Base-by-base conservation (phyloP, 371 early-diverging fungal genomes). In the Blakeslea trispora region DNA sequence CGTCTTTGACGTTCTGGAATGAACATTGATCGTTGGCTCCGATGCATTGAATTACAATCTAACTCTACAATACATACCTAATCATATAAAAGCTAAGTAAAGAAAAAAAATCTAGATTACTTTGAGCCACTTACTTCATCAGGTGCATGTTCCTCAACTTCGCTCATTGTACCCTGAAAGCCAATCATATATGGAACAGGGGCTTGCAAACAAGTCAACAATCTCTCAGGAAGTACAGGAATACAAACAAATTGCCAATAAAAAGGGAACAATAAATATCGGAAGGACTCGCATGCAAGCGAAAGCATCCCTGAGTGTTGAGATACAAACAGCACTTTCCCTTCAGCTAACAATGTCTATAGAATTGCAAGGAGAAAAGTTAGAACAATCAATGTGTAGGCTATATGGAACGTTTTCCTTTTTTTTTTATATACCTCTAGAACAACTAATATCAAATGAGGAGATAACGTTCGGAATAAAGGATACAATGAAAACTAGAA, bases 151-250 rank as follows among this genome's bases (percentile, higher is more conserved):
- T 83, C 84, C 39, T 87, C 88, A 3, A 81, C 41, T 19, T 84
- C 85, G 3, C 71, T 71, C 55, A 81, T 71, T 7, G 64, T 62
- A 10, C 88, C 78, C 37, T 84, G 73, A 21, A 90, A 80, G 3
- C 93, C 93, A 45, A 91, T 79, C 39, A 93, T 88, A 50, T 87
- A 93, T 7, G 93, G 93, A 34, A 91, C 87, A 23, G 93, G 92
- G 3, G 91, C 87, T 65, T 91, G 90, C 14, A 91, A 72, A 56
- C 90, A 91, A 31, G 83, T 85, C 75, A 91, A 65, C 18, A 91
- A 66, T 22, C 79, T 63, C 14, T 79, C 75, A 0, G 93, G 93
- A 0, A 93, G 60, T 10, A 93, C 81, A 0, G 93, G 92, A 40
- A 93, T 91, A 50, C 85, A 84, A 3, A 90, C 89, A 57, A 90